Evolutionary conservation across 1,284 basidiomycete genomes (phyloP).

Genomic region (Apiotrichum porosum): DNA sequence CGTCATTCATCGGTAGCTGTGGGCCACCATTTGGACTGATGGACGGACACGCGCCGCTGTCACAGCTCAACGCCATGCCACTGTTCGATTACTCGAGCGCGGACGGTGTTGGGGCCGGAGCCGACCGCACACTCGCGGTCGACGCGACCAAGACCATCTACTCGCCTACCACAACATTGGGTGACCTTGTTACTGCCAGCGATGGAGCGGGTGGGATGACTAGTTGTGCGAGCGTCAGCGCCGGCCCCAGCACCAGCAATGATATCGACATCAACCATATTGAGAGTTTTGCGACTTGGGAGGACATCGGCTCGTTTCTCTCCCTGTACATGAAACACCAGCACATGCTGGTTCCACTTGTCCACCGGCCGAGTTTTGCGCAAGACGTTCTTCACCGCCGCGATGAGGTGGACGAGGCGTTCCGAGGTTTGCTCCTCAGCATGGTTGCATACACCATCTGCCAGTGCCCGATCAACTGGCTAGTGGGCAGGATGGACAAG

Average conservation of each 20-base stretch:
- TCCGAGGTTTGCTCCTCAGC: slow-evolving; percentile 26
- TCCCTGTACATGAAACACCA: slow-evolving; percentile 27
- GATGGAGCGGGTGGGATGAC: background rate
- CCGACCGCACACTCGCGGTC: background rate
- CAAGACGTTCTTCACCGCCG: slow-evolving; percentile 26
- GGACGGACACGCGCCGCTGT: background rate
- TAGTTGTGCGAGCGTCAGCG: background rate
- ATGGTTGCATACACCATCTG: slow-evolving; percentile 30
- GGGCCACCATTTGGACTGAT: no score
- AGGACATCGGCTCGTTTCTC: slow-evolving; percentile 27
- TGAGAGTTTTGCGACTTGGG: slow-evolving; percentile 22
- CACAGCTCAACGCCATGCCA: background rate
- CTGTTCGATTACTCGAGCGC: no score
- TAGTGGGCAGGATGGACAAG: slow-evolving; percentile 16
- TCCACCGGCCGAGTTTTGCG: slow-evolving; percentile 30
- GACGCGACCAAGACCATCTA: background rate
- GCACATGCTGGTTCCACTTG: slow-evolving; percentile 26
- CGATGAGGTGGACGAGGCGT: slow-evolving; percentile 24
- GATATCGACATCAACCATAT: slow-evolving; percentile 6
- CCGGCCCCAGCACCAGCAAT: background rate
- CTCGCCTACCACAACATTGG: background rate
- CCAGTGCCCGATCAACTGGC: slow-evolving; percentile 24
- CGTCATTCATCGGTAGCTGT: no score
- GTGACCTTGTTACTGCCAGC: background rate
- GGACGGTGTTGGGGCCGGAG: no score